Evolutionary conservation across 495 filamentous ascomycete species (phyloP).

Genomic region (Penicillium turbatum): DNA sequence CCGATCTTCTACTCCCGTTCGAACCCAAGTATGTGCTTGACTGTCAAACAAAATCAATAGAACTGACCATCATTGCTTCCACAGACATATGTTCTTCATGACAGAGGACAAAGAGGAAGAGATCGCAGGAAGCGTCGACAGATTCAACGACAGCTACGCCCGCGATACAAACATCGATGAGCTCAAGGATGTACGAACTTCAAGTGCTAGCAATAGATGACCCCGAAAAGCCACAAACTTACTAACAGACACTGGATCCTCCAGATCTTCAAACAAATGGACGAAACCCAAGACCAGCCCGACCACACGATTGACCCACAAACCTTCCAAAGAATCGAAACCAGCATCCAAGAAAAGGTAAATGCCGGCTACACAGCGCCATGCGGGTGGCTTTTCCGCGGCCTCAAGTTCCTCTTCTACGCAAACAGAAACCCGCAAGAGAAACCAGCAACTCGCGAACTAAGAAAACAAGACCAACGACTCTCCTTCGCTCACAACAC

Average conservation of each 20-base stretch:
- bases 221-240: not conserved
- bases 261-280: constrained; percentile 47
- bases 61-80: not conserved
- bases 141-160: constrained; percentile 78
- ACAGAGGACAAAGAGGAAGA: constrained; percentile 40
- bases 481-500: constrained; percentile 39
- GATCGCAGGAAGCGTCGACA: constrained; percentile 58
- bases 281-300: constrained; percentile 23
- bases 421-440: constrained; percentile 4
- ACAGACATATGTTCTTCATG: constrained; percentile 56
- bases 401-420: constrained; percentile 52
- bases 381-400: constrained; percentile 65
- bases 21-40: constrained; percentile 56
- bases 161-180: constrained; percentile 65
- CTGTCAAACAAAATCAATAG: not conserved
- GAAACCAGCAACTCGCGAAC: not conserved
- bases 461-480: constrained; percentile 7
- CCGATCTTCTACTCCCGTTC: constrained; percentile 59
- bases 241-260: not conserved
- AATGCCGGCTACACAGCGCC: constrained; percentile 33
- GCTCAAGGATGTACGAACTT: constrained; percentile 47
- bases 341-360: constrained; percentile 48
- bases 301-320: constrained; percentile 20
- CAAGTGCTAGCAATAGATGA: not conserved
- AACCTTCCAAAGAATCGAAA: constrained; percentile 53